These are phyloP conservation scores for Fusarium sp. DNA, from an alignment of 2,329 filamentous ascomycete species.

Conservation along the genomic window DNA sequence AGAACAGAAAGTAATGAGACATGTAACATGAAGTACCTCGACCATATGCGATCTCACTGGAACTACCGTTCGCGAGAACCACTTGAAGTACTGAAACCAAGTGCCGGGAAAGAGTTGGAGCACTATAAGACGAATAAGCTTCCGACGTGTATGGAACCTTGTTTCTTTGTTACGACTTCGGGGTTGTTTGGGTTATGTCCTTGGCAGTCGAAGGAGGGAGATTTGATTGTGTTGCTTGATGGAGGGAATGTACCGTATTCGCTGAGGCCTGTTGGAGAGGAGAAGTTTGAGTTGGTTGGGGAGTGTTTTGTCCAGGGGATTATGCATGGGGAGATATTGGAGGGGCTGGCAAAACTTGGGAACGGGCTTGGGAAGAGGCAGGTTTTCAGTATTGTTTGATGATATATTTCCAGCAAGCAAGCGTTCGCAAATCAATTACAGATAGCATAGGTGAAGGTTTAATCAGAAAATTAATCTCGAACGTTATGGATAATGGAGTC, in stretches of 20 bases:
- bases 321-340: slow-evolving; percentile 24
- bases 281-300: slow-evolving; percentile 9
- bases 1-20: neutral
- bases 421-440: accelerated
- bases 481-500: neutral
- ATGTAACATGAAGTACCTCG: slow-evolving; percentile 11
- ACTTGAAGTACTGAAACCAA: neutral
- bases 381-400: slow-evolving; percentile 4
- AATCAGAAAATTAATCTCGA: neutral
- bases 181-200: slow-evolving; percentile 23
- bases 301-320: slow-evolving; percentile 29
- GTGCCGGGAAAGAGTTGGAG: accelerated
- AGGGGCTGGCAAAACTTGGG: neutral
- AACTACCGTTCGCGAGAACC: neutral
- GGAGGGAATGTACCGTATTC: slow-evolving; percentile 30
- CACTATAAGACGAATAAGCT: slow-evolving; percentile 10
- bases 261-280: neutral
- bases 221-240: slow-evolving; percentile 12
- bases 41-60: slow-evolving; percentile 25
- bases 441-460: neutral
- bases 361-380: neutral
- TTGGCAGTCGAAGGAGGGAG: slow-evolving; percentile 21
- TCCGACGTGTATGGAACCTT: slow-evolving; percentile 6
- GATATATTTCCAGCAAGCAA: accelerated
- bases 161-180: slow-evolving; percentile 20